Evolutionary conservation across 345 rosid genomes (phyloP), one percentile per base, ranked within the genome.

Genomic region (Camelina sativa): DNA sequence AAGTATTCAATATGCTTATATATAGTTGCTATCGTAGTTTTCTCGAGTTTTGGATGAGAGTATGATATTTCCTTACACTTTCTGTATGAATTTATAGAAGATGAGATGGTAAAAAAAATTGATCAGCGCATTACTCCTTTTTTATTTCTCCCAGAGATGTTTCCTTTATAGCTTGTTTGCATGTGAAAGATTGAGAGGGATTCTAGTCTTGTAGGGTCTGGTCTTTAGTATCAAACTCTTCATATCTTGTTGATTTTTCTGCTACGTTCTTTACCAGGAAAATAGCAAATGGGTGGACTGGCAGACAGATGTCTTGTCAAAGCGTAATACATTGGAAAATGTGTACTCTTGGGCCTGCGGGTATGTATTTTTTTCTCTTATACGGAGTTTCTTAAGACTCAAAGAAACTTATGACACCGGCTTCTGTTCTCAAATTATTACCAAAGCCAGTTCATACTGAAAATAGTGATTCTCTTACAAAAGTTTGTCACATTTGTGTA

Each of bases 281-380:
- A 87, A 85, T 69, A 78, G 66, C 71, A 84, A 81, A 46, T 92
- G 98, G 98, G 76, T 62, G 77, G 91, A 88, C 34, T 90, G 94
- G 96, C 91, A 87, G 51, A 69, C 84, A 44, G 85, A 83, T 85
- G 84, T 87, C 44, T 80, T 92, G 58, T 82, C 89, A 46, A 85
- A 88, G 76, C 91, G 98, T 57, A 92, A 92, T 78, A 81, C 88
- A 3, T 79, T 87, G 82, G 98, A 92, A 83, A 92, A 92, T 77
- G 88, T 88, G 20, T 87, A 83, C 74, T 88, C 90, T 63, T 92
- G 98, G 98, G 86, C 87, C 35, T 92, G 98, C 60, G 97, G 98
- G 98, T 93, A 80, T 61, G 92, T 82, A 73, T 55, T 52, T 60
- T 32, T 51, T 54, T 59, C 22, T 70, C 30, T 68, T 32, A 13